Base-by-base conservation (phyloP, 208 protist species). In the Acanthamoeba sp. region DNA sequence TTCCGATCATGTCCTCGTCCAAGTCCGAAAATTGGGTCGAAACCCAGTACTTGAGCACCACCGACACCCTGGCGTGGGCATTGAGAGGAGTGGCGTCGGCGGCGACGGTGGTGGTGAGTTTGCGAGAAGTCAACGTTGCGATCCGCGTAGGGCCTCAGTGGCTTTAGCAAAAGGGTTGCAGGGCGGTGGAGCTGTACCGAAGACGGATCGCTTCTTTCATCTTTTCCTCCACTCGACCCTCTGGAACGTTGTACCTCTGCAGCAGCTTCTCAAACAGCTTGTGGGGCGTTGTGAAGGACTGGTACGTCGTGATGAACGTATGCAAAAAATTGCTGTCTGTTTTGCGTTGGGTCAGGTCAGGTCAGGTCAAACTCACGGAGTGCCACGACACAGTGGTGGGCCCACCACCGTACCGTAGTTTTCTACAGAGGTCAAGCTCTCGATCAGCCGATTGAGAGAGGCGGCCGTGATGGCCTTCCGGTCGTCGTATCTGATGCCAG, bases 31-130 rank as follows among this genome's bases (percentile, higher is more conserved):
- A 95, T 78, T 95, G 94, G 89, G 94, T 97, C 24, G 94, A 87
- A 42, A 97, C 91, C 96, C 96, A 97, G 91, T 97, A 96, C 80
- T 97, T 97, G 45, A 97, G 66, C 22, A 96, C 93, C 36, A 97
- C 95, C 36, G 93, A 94, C 2, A 97, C 96, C 34, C 94, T 64
- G 64, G n/a, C n/a, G n/a, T n/a, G n/a, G n/a, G n/a, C n/a, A n/a
- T n/a, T n/a, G n/a, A n/a, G n/a, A n/a, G n/a, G n/a, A n/a, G n/a
- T n/a, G n/a, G n/a, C n/a, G n/a, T n/a, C n/a, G n/a, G n/a, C n/a
- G n/a, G n/a, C n/a, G n/a, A n/a, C n/a, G n/a, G n/a, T n/a, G n/a
- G n/a, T n/a, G n/a, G n/a, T n/a, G n/a, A n/a, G n/a, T n/a, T n/a
- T n/a, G n/a, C n/a, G n/a, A n/a, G n/a, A n/a, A n/a, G n/a, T n/a